Evolutionary conservation across 768 basidiomycete species (phyloP), one percentile per base, ranked within the genome.

Genomic region (Kwoniella sp.): DNA sequence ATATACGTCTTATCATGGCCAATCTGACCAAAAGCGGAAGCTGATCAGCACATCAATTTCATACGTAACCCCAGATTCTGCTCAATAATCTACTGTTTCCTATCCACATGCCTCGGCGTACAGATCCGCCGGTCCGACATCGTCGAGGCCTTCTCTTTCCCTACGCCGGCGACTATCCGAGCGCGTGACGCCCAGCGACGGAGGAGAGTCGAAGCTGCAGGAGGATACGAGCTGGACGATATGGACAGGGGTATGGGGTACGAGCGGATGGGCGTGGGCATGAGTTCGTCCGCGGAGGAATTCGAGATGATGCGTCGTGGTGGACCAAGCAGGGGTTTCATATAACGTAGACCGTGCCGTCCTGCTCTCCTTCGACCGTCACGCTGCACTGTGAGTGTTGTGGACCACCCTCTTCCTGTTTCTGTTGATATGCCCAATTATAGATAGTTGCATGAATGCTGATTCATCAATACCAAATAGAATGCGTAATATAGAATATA

Each of bases 81-180:
- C 52, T 70, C 72, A 7, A 66, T 79, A 31, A 77, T 79, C 50
- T 79, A 72, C 67, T 76, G 75, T 63, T 77, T 79, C 66, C 72
- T 79, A 23, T 79, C 77, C 1, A 76, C 77, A 1, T 79, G 77
- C 52, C 61, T 79, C 7, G 77, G 77, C 25, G 31, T 76, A 38
- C 65, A 69, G 20, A 70, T 72, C 51, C 72, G 76, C 12, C 61
- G 69, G 0, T 65, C 72, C 26, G 78, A 77, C 60, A 11, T 79
- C 3, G 65, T 66, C 54, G 72, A 77, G 52, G 78, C 78, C 9
- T 61, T 75, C 54, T 58, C 62, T 1, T 17, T 67, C 37, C 72
- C 69, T 12, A 67, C 72, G 1, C 67, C 66, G 2, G 22, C 65
- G 4, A 41, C 29, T 2, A 64, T 73, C 29, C 53, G 65, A 23